Evolutionary conservation across 116 monocot species (phyloP), one percentile per base, ranked within the genome.

Genomic region (Dioscorea cayenensis): DNA sequence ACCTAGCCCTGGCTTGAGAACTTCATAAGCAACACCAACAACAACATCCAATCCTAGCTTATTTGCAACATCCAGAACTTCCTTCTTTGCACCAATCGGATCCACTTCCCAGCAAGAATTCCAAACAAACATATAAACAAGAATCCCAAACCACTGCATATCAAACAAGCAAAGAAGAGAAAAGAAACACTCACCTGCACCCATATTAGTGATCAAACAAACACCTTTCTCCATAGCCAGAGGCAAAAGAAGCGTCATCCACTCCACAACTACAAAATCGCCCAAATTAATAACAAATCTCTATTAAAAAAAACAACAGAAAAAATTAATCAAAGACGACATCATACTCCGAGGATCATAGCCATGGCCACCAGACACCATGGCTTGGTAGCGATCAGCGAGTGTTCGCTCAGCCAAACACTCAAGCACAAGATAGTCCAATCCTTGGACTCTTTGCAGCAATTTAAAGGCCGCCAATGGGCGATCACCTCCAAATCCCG

Each of bases 351-450:
- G 76, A 58, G 84, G 83, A 66, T 97, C 97, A 73, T 88, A 91
- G 7, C 97, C 97, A 64, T 88, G 83, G 20, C 85, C 89, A 12
- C 97, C 93, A 14, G 85, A 76, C 27, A 80, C 36, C 88, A 84
- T 87, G 60, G 61, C 49, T 22, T 84, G 88, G 73, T 86, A 89
- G 19, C 88, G 84, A 35, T 90, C 97, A 7, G 89, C 97, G 4
- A 97, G 97, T 12, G 93, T 97, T 49, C 97, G 76, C 78, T 97
- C 97, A 1, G 97, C 97, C 72, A 97, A 66, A 76, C 97, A 97
- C 64, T 97, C 97, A 32, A 97, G 83, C 29, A 97, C 88, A 17
- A 97, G 77, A 71, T 90, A 97, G 69, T 97, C 86, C 38, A 97
- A 70, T 32, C 80, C 74, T 17, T 78, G 60, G 18, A 90, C 93